Evolutionary conservation across 208 protist genomes (phyloP).

Genomic region (Crithidia acanthocephali): DNA sequence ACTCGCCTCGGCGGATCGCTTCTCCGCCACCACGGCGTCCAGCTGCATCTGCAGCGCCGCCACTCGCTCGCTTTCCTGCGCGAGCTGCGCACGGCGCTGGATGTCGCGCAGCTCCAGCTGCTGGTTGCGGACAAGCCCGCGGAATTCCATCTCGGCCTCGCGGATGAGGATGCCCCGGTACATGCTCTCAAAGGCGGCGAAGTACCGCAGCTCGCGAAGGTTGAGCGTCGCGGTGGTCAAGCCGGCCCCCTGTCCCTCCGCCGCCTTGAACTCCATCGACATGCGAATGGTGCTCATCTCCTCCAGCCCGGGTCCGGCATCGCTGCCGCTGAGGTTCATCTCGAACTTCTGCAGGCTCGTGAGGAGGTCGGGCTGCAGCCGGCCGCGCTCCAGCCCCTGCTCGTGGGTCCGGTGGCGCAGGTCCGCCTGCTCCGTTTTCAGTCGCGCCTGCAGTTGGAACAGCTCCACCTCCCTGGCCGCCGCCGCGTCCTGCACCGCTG

Average conservation of each 20-base stretch:
- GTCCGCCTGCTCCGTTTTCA: conserved; percentile 31
- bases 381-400: conserved; percentile 22
- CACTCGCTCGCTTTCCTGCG: conserved; percentile 32
- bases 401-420: conserved; percentile 30
- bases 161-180: conserved; percentile 42
- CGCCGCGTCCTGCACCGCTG: conserved; percentile 29
- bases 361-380: conserved; percentile 22
- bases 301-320: not conserved
- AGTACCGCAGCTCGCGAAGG: conserved; percentile 38
- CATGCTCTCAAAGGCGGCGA: conserved; percentile 40
- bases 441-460: conserved; percentile 30
- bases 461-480: conserved; percentile 32
- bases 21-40: conserved; percentile 19
- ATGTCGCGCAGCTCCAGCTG: conserved; percentile 43
- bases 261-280: conserved; percentile 25
- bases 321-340: conserved; percentile 23
- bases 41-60: conserved; percentile 31
- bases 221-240: conserved; percentile 23
- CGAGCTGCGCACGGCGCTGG: conserved; percentile 38
- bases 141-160: conserved; percentile 39
- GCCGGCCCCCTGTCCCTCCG: not conserved
- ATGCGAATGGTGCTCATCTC: conserved; percentile 27
- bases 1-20: conserved; percentile 16
- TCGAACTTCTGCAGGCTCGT: conserved; percentile 31
- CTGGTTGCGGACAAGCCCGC: conserved; percentile 32